A percentile compares a stretch with the other conserved stretches of the same genome.
Conservation (phyloP, 495 filamentous ascomycete species). For the Hyaloscypha finlandica region DNA sequence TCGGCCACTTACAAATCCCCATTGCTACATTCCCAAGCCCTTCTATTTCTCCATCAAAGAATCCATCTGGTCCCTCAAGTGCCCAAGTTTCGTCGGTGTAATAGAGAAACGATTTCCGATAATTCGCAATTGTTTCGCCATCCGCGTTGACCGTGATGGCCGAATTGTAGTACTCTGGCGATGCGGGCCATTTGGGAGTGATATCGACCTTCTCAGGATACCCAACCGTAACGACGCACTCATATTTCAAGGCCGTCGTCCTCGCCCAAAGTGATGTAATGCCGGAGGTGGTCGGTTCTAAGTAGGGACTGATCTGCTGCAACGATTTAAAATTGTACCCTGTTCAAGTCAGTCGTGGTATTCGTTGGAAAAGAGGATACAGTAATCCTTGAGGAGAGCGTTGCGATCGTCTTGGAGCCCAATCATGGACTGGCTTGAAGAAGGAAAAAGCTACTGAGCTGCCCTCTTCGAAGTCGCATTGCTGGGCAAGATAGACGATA, state of each 20-base stretch:
- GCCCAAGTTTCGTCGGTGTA: constrained; percentile 94
- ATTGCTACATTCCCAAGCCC: constrained; percentile 67
- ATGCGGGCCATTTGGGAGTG: constrained; percentile 41
- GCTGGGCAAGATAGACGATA: neutral
- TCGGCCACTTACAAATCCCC: constrained; percentile 71
- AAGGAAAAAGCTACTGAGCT: no score
- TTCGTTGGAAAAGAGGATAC: neutral
- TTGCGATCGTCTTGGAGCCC: neutral
- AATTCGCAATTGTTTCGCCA: constrained; percentile 76
- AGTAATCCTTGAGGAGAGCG: neutral
- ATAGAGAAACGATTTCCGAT: constrained; percentile 88
- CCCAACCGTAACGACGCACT: constrained; percentile 82
- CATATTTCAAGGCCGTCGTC: constrained; percentile 66
- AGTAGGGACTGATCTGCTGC: constrained; percentile 72
- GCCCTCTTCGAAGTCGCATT: neutral
- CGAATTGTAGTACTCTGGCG: constrained; percentile 73
- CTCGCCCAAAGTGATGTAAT: constrained; percentile 80
- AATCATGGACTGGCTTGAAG: neutral
- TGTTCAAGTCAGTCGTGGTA: constrained; percentile 31
- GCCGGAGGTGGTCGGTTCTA: constrained; percentile 77
- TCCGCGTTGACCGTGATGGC: constrained; percentile 73
- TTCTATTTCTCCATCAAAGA: constrained; percentile 52
- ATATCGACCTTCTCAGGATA: constrained; percentile 75
- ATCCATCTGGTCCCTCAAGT: constrained; percentile 67
- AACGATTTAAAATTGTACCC: constrained; percentile 91